phyloP scores from a whole-genome alignment of 2,329 filamentous ascomycete genomes.

The Fusarium sterilihyphosum region DNA sequence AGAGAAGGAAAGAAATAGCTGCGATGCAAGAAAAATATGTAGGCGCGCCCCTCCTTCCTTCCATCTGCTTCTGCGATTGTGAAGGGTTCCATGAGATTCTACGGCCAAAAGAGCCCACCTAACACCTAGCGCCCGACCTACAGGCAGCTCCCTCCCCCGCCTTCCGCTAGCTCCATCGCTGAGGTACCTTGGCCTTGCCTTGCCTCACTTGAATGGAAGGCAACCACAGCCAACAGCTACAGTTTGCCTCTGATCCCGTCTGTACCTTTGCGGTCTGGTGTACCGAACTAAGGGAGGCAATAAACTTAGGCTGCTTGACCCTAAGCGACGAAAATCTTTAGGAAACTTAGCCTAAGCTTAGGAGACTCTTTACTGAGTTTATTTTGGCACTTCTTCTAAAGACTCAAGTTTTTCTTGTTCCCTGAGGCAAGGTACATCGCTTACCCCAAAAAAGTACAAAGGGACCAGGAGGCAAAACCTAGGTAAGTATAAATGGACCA shows the following conservation, averaged over 20 bases:
- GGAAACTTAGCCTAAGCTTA: background rate
- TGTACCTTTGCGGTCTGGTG: background rate
- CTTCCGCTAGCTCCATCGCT: slow-evolving; percentile 4
- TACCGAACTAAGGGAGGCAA: background rate
- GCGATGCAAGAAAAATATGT: slow-evolving; percentile 49
- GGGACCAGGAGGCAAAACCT: slow-evolving; percentile 31
- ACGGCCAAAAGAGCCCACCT: slow-evolving; percentile 46
- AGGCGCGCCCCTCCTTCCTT: slow-evolving; percentile 45
- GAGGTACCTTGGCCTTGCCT: background rate
- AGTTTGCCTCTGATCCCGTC: slow-evolving; percentile 10
- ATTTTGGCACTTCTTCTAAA: background rate
- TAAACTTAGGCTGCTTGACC: background rate
- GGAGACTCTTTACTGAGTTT: background rate
- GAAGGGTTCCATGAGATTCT: slow-evolving; percentile 60
- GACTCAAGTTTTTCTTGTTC: background rate
- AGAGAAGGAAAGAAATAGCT: slow-evolving; percentile 35
- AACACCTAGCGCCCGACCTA: slow-evolving; percentile 26
- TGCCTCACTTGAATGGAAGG: background rate
- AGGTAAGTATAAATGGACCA: background rate
- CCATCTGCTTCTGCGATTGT: slow-evolving; percentile 43
- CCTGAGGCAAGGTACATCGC: background rate
- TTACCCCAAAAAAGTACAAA: slow-evolving; percentile 33
- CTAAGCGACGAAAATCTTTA: background rate
- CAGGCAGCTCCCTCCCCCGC: slow-evolving; percentile 15
- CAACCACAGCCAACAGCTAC: slow-evolving; percentile 27